Evolutionary conservation across 2,329 filamentous ascomycete species (phyloP).

Genomic region (Scytalidium sp.): DNA sequence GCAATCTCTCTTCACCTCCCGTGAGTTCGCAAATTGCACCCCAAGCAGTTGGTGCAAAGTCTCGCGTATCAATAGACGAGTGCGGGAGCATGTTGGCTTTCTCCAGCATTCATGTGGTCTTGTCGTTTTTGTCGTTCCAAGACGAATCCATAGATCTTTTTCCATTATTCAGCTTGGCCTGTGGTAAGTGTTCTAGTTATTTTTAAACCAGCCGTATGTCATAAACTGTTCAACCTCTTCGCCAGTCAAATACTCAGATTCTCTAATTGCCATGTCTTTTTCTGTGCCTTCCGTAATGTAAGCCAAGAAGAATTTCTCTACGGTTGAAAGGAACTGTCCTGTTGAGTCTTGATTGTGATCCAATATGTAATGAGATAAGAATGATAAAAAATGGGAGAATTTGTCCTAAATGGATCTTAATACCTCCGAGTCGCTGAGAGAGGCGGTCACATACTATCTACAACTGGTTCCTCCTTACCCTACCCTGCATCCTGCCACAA

Average conservation of each 20-base stretch:
- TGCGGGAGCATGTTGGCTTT: constrained; percentile 63
- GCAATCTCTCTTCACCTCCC: constrained; percentile 55
- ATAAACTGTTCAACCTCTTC: constrained; percentile 50
- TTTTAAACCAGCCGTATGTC: constrained; percentile 49
- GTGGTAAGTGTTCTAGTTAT: constrained; percentile 46
- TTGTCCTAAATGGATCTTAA: too few relatives aligned
- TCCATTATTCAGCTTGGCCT: constrained; percentile 42
- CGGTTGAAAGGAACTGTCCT: too few relatives aligned
- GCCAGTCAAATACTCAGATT: constrained; percentile 30
- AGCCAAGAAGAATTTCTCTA: too few relatives aligned
- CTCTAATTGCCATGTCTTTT: not conserved
- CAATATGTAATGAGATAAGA: too few relatives aligned
- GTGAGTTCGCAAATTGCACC: constrained; percentile 62
- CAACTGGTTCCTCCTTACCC: too few relatives aligned
- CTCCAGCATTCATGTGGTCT: constrained; percentile 57
- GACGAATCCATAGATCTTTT: constrained; percentile 57
- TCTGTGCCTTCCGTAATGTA: too few relatives aligned
- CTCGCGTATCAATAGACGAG: constrained; percentile 45
- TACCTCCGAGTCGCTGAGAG: too few relatives aligned
- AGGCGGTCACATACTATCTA: too few relatives aligned
- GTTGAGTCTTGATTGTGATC: too few relatives aligned
- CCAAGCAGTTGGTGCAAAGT: constrained; percentile 63
- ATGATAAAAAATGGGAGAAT: too few relatives aligned
- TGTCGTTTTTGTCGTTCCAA: constrained; percentile 61
- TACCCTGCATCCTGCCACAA: too few relatives aligned